Conservation (phyloP, 805 yeast species). For the Schwanniomyces pseudopolymorphus region DNA sequence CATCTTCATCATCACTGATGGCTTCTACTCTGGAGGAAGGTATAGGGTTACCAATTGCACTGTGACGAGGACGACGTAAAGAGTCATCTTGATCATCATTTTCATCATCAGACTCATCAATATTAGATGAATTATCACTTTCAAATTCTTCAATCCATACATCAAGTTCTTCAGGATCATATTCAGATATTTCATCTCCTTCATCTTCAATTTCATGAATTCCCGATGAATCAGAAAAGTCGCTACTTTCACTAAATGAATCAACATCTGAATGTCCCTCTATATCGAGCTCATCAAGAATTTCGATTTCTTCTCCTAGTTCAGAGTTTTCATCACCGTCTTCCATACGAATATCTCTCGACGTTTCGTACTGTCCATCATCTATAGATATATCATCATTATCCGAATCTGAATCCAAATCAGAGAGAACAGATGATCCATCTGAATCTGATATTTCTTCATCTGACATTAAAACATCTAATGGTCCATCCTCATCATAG, state of each 20-base stretch:
- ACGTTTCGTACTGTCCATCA: conserved; percentile 4
- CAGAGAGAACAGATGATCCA: conserved; percentile 21
- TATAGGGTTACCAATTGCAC: conserved; percentile 1
- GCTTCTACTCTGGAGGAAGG: conserved; percentile 13
- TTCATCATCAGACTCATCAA: conserved; percentile 14
- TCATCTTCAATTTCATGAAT: conserved; percentile 19
- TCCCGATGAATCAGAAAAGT: conserved; percentile 19
- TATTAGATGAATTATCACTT: conserved; percentile 14
- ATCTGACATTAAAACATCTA: conserved; percentile 41
- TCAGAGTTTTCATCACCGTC: conserved; percentile 11
- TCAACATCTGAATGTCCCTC: conserved; percentile 30
- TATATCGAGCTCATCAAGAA: conserved; percentile 31
- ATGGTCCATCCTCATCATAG: conserved; percentile 30
- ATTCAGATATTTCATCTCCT: conserved; percentile 26
- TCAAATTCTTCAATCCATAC: conserved; percentile 42
- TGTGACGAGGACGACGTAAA: conserved; percentile 2
- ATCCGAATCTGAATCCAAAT: conserved; percentile 24
- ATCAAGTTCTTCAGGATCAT: conserved; percentile 33
- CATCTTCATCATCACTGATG: conserved; percentile 17
- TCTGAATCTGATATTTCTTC: conserved; percentile 27
- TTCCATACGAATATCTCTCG: conserved; percentile 3
- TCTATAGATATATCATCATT: conserved; percentile 14
- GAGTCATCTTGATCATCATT: conserved; percentile 12
- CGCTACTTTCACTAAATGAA: conserved; percentile 19
- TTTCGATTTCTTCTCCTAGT: conserved; percentile 27